Evolutionary conservation across 1,139 yeast genomes (phyloP).

Genomic region (Kodamaea anthophila): DNA sequence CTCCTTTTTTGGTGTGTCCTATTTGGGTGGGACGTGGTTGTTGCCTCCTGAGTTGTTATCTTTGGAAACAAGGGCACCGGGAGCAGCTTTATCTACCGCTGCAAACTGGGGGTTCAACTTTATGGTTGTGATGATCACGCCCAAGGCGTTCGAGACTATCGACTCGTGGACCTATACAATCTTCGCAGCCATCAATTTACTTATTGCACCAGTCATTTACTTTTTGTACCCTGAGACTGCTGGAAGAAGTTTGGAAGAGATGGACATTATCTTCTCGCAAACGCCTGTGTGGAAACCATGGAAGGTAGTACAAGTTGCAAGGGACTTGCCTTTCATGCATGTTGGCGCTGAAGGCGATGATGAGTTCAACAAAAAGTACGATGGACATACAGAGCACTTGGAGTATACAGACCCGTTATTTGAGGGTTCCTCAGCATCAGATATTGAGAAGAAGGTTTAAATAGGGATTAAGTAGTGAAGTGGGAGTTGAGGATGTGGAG

Average conservation of each 20-base stretch:
- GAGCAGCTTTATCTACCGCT: conserved; percentile 32
- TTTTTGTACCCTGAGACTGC: conserved; percentile 58
- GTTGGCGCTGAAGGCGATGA: conserved; percentile 13
- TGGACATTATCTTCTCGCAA: conserved; percentile 51
- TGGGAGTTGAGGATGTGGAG: background rate
- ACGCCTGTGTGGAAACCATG: conserved; percentile 32
- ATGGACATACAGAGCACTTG: conserved; percentile 3
- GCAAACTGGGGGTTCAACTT: conserved; percentile 34
- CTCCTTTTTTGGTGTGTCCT: conserved; percentile 27
- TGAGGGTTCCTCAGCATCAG: background rate
- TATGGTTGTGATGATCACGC: conserved; percentile 32
- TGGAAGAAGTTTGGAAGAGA: conserved; percentile 53
- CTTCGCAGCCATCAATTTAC: conserved; percentile 35
- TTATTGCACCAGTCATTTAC: conserved; percentile 49
- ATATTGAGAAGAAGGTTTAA: background rate
- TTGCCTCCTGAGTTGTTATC: conserved; percentile 31
- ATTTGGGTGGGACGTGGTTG: conserved; percentile 24
- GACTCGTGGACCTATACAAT: conserved; percentile 29
- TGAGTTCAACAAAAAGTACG: conserved; percentile 8
- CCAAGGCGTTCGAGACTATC: conserved; percentile 26
- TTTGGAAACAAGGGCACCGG: conserved; percentile 30
- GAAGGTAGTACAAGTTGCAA: conserved; percentile 34
- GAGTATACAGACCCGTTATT: conserved; percentile 2
- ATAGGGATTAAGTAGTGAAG: background rate
- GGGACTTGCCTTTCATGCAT: conserved; percentile 24